Conservation (phyloP, 805 yeast species). For the Hanseniaspora clermontiae region DNA sequence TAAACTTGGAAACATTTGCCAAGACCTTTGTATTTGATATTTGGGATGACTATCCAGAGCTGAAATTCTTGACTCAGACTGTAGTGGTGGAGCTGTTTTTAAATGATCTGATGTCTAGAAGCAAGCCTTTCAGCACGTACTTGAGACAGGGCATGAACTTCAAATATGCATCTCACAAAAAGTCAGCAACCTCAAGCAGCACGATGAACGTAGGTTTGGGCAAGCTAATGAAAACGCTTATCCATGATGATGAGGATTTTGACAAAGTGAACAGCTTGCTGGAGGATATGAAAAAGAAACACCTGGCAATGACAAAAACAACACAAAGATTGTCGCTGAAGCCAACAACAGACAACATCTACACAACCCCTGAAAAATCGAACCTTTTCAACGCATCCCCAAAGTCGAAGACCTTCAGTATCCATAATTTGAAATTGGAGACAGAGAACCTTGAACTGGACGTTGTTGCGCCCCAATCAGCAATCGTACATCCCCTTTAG, state of each 20-base stretch:
- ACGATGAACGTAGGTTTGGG: not conserved
- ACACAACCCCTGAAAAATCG: constrained; percentile 5
- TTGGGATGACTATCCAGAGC: constrained; percentile 1
- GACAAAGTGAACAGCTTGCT: not conserved
- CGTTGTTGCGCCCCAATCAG: not conserved
- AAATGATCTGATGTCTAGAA: not conserved
- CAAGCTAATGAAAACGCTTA: not conserved
- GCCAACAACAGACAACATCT: not conserved
- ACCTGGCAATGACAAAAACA: not conserved
- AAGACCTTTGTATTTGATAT: not conserved
- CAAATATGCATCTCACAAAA: not conserved
- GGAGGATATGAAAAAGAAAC: constrained; percentile 1
- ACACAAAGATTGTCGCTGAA: constrained; percentile 4
- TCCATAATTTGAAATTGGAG: constrained; percentile 1
- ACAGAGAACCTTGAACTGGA: not conserved
- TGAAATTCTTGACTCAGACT: not conserved
- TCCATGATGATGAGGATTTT: not conserved
- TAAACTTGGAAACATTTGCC: not conserved
- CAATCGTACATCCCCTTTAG: not conserved
- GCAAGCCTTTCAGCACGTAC: not conserved
- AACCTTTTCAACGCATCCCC: not conserved
- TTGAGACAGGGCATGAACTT: not conserved
- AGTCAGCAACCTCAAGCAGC: too few species aligned
- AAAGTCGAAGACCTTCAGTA: not conserved
- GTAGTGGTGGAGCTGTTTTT: not conserved